phyloP scores from a whole-genome alignment of 495 filamentous ascomycete genomes.

The Hypoxylon cercidicola region DNA sequence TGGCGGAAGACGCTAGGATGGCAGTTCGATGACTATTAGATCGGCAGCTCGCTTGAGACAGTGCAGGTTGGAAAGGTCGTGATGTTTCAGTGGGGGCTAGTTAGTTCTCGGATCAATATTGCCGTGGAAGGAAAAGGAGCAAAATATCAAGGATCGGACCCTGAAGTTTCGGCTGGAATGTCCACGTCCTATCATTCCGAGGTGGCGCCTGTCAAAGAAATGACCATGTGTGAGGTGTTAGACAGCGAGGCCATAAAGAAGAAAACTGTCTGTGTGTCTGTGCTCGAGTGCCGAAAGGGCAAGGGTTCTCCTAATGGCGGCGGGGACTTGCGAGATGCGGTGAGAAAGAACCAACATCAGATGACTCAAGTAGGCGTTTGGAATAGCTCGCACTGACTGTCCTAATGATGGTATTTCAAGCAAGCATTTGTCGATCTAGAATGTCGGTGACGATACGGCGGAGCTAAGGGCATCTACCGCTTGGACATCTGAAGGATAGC shows the following conservation, averaged over 20 bases:
- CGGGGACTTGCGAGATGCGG: conserved; percentile 36
- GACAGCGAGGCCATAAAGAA: conserved; percentile 6
- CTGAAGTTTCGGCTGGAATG: conserved; percentile 22
- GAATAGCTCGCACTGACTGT: conserved; percentile 23
- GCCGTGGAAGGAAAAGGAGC: conserved; percentile 11
- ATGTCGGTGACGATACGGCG: conserved; percentile 27
- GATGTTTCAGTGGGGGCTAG: conserved; percentile 34
- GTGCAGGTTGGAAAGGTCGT: conserved; percentile 15
- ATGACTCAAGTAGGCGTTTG: conserved; percentile 35
- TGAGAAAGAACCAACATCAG: conserved; percentile 36
- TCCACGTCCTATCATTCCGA: conserved; percentile 13
- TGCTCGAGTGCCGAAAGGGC: conserved; percentile 27
- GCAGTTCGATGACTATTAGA: conserved; percentile 15
- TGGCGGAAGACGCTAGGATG: conserved; percentile 20
- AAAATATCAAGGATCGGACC: conserved; percentile 12
- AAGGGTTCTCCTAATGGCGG: conserved; percentile 24
- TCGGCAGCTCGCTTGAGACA: conserved; percentile 31
- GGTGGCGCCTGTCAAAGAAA: conserved; percentile 22
- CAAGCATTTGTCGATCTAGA: conserved; percentile 19
- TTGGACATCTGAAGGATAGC: conserved; percentile 9
- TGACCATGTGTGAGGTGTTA: conserved; percentile 11
- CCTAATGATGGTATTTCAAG: conserved; percentile 14
- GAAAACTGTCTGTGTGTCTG: conserved; percentile 11
- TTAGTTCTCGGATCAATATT: conserved; percentile 25
- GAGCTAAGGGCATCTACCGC: conserved; percentile 8